Evolutionary conservation across 2,329 filamentous ascomycete genomes (phyloP).

Genomic region (Colletotrichum sp.): DNA sequence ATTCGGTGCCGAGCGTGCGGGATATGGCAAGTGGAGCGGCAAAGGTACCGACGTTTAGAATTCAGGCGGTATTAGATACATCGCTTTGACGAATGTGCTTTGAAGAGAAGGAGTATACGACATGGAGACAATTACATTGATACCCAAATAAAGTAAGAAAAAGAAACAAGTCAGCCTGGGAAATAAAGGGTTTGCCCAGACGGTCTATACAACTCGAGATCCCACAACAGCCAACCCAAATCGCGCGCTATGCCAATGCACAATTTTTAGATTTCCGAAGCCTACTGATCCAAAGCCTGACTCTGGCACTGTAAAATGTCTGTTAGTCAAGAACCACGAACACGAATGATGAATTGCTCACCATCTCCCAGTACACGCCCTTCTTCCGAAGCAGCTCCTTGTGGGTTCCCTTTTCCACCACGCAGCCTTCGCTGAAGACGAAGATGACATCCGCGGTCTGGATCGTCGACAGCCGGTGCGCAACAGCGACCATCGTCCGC

Average conservation of each 20-base stretch:
- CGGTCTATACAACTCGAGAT: not conserved
- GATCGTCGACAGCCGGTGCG: conserved; percentile 48
- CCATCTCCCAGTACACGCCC: conserved; percentile 24
- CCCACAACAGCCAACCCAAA: not conserved
- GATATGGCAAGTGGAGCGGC: no score
- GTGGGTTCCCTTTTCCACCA: conserved; percentile 47
- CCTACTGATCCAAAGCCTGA: conserved; percentile 22
- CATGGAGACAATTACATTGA: not conserved
- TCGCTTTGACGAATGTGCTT: not conserved
- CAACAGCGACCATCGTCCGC: conserved; percentile 44
- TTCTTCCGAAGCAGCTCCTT: conserved; percentile 17
- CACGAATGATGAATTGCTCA: not conserved
- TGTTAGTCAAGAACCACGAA: not conserved
- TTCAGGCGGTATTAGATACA: not conserved
- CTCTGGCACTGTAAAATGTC: conserved; percentile 15
- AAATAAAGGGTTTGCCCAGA: not conserved
- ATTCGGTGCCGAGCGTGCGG: not conserved
- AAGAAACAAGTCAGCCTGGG: not conserved
- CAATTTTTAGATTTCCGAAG: not conserved
- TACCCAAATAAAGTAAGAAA: not conserved
- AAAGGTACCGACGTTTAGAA: not conserved
- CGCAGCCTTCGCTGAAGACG: conserved; percentile 43
- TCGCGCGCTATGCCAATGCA: not conserved
- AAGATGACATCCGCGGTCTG: conserved; percentile 49
- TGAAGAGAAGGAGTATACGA: not conserved